Evolutionary conservation across 176 grass and related monocot species (phyloP).

Genomic region (Canna indica): DNA sequence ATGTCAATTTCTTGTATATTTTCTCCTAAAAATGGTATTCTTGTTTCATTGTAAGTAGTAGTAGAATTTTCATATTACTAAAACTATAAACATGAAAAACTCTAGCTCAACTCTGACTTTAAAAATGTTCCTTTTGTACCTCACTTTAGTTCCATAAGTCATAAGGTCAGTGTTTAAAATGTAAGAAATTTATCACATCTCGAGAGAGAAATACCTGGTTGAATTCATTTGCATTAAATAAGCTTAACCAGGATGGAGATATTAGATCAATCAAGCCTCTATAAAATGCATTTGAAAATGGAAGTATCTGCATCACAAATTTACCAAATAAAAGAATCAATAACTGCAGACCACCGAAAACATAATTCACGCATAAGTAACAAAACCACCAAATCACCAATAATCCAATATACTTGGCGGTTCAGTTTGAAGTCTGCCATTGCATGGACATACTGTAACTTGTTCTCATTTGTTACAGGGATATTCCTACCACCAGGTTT

Average conservation of each 20-base stretch:
- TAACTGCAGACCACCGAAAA: background rate
- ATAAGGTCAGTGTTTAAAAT: background rate
- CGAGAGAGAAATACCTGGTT: constrained; percentile 60
- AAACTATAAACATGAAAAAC: background rate
- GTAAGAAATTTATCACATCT: background rate
- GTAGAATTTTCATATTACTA: background rate
- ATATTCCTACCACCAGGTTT: constrained; percentile 90
- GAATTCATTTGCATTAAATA: constrained; percentile 99
- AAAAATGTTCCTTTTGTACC: background rate
- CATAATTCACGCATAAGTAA: background rate
- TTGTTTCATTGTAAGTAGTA: background rate
- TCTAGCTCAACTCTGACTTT: background rate
- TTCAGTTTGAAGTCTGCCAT: constrained; percentile 98
- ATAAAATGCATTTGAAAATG: constrained; percentile 96
- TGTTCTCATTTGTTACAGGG: constrained; percentile 81
- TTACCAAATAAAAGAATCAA: background rate
- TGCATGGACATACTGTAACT: constrained; percentile 91
- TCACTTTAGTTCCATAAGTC: background rate
- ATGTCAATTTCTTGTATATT: too few species aligned
- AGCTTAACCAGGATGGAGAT: constrained; percentile 75
- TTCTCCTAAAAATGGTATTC: too few species aligned
- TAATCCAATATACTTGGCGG: constrained; percentile 59
- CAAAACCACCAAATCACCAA: constrained; percentile 1
- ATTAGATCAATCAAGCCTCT: constrained; percentile 84
- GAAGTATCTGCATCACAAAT: constrained; percentile 56